These are phyloP conservation scores for Metschnikowia orientalis DNA, from an alignment of 805 yeast genomes.

Conservation along the genomic window DNA sequence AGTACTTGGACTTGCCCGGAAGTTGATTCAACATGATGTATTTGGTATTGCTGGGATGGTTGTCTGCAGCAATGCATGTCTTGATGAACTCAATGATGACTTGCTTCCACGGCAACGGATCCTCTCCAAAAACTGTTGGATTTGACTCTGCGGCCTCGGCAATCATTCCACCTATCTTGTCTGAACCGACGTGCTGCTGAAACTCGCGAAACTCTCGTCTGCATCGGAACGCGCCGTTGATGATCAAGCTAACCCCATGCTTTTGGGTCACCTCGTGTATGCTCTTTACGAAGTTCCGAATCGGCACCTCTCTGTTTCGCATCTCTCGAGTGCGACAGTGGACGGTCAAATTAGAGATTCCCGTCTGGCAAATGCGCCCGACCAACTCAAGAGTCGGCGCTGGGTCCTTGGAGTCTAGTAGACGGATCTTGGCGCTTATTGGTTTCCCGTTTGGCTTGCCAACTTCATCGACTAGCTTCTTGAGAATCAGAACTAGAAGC, in stretches of 20 bases:
- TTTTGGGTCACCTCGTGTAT: constrained; percentile 59
- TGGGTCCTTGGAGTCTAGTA: constrained; percentile 57
- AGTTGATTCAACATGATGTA: constrained; percentile 73
- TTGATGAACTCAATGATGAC: constrained; percentile 53
- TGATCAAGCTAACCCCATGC: constrained; percentile 64
- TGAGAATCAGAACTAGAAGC: constrained; percentile 62
- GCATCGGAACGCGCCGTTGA: constrained; percentile 72
- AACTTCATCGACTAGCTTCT: constrained; percentile 66
- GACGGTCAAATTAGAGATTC: constrained; percentile 78
- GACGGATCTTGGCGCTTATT: constrained; percentile 85
- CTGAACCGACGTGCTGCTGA: constrained; percentile 48
- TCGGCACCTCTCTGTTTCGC: constrained; percentile 83
- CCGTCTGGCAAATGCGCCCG: constrained; percentile 53
- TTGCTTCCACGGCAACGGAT: constrained; percentile 50
- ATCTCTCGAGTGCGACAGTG: constrained; percentile 88
- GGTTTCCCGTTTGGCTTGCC: constrained; percentile 76
- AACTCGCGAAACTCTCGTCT: constrained; percentile 51
- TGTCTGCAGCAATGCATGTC: constrained; percentile 53
- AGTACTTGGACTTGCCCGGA: constrained; percentile 67
- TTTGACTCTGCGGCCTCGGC: constrained; percentile 88
- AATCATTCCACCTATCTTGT: constrained; percentile 81
- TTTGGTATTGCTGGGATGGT: constrained; percentile 65
- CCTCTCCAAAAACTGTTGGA: constrained; percentile 62
- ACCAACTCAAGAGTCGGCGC: constrained; percentile 56
- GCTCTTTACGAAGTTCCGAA: constrained; percentile 61